phyloP scores from a whole-genome alignment of 441 rosid genomes.

The Isatis lusitanica region DNA sequence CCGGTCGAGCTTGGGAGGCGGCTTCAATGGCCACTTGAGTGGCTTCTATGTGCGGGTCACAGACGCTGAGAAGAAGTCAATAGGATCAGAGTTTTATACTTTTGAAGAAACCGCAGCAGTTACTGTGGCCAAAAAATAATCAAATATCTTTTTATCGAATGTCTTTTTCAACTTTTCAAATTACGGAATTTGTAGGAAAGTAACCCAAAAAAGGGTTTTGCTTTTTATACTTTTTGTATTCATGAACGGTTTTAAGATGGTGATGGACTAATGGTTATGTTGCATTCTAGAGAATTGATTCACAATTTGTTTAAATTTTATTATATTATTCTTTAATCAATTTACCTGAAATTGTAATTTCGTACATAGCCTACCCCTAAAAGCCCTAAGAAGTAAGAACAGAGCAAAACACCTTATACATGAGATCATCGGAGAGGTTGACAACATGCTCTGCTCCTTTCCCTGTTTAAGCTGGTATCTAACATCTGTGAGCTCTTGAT shows the following conservation, averaged over 20 bases:
- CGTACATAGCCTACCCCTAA: conserved; percentile 23
- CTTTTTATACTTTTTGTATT: conserved; percentile 6
- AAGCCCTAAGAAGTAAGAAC: not conserved
- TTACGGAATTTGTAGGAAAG: conserved; percentile 10
- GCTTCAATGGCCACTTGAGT: conserved; percentile 14
- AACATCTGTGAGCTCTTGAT: conserved; percentile 2
- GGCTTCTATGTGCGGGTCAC: conserved; percentile 4
- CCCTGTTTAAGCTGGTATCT: conserved; percentile 1
- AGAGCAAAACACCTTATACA: not conserved
- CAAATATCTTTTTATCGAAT: not conserved
- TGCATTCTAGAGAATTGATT: conserved; percentile 6
- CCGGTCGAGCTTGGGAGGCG: conserved; percentile 10
- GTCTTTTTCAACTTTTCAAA: conserved; percentile 13
- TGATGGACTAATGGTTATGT: conserved; percentile 13
- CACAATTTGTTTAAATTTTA: not conserved
- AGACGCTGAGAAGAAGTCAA: conserved; percentile 15
- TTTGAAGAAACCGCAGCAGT: not conserved
- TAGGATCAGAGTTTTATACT: conserved; percentile 17
- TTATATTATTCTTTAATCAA: not conserved
- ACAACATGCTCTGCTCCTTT: not conserved
- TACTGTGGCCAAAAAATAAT: not conserved
- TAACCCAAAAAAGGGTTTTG: conserved; percentile 16
- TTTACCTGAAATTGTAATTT: conserved; percentile 3
- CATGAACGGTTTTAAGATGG: conserved; percentile 1
- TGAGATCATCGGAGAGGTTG: conserved; percentile 3